Evolutionary conservation across 2,329 filamentous ascomycete genomes (phyloP), one percentile per base, ranked within the genome.

Genomic region (Myriosclerotinia curreyana): DNA sequence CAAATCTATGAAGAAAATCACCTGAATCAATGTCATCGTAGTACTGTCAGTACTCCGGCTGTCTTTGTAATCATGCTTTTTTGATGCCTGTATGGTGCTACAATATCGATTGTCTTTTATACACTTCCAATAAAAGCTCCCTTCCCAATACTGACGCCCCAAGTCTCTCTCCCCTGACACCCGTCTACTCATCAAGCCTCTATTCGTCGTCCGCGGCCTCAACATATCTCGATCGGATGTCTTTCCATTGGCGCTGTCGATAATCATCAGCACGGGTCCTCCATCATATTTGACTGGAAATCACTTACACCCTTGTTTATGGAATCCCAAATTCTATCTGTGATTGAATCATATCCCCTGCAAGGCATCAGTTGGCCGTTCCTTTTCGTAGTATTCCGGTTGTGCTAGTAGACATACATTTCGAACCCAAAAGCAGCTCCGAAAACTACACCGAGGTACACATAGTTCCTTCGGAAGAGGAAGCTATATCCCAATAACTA

Each of bases 211-310:
- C 87, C 64, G 82, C 85, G 66, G 83, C 82, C 79, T 90, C 80
- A 74, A 96, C 78, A 79, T 96, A 99, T 79, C 85, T 88, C 78
- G 88, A 81, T 81, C 96, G 94, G 82, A 99, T 97, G 78, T 99
- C 95, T 86, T 97, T 97, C 95, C 95, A 98, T 96, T 97, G 94
- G 75, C 94, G 92, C 94, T 98, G 75, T 72, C 40, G n/a, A 60
- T 38, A 53, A 25, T 56, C 56, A 71, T 78, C 69, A 80, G 77
- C 59, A 58, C 71, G 69, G 40, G 8, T 50, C 44, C 31, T 40
- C 20, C 48, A n/a, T 52, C 34, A 38, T 11, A 17, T 31, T 17
- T 17, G 4, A 28, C 14, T 20, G 52, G 55, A 49, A 14, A 42
- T 12, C 25, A 88, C 91, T 75, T 91, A 97, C 94, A 74, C 95